Base-by-base conservation (phyloP, 345 rosid species). In the Salix viminalis region DNA sequence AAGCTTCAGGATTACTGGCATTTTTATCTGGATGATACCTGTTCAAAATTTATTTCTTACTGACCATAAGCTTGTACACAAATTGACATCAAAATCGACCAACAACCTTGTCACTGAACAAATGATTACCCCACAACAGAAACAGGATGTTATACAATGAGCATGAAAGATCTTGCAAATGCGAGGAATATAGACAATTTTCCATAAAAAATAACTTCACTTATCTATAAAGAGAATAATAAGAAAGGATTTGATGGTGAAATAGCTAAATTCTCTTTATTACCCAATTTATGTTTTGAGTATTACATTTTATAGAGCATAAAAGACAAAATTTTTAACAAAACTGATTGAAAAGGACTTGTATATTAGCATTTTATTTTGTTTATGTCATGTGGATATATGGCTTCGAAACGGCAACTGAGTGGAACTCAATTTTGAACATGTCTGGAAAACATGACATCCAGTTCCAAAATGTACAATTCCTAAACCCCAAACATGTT, bases 1-100 rank as follows among this genome's bases (percentile, higher is more conserved):
- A 88, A 66, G 99, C 99, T 81, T 96, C 98, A 2, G 99, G 98
- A 80, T 94, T 93, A 84, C 82, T 89, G 26, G 86, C 95, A 84
- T 96, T 96, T 88, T 96, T 96, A 79, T 96, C 99, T 26, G 99
- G 99, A 88, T 96, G 99, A 82, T 94, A 96, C 87, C 99, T 96
- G 79, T 62, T 67, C 62, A 83, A 54, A 30, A 70, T 60, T 46
- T 39, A 69, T 9, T 58, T 23, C 64, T 58, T 23, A 77, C 37
- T 54, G 26, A 46, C 65, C 23, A 58, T 4, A 62, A 65, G 67
- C 64, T 67, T 39, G 13, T 3, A 58, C 13, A 11, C 28, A 23
- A 12, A 8, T 23, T 9, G 64, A 58, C 50, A 10, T 58, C 26
- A 58, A 58, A n/a, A 23, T 23, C 11, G 15, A 68, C 74, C 28